Evolutionary conservation across 441 rosid genomes (phyloP).

Genomic region (Bruguiera hainesii): DNA sequence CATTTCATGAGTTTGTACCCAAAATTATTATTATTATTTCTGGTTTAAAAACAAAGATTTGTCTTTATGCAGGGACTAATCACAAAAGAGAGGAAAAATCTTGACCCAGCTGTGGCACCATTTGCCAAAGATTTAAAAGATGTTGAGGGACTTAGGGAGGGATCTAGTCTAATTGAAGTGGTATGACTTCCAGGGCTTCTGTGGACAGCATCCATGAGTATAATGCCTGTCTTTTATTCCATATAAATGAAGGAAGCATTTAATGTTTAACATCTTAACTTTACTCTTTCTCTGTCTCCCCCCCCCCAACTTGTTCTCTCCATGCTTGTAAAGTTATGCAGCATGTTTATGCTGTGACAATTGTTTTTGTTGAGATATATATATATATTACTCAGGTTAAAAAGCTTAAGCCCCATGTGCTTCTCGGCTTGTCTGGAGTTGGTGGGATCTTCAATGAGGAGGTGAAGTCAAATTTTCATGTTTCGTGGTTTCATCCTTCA

Average conservation of each 20-base stretch:
- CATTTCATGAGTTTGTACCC: constrained; percentile 3
- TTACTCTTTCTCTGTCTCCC: neutral
- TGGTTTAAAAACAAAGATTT: constrained; percentile 4
- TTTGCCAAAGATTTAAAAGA: constrained; percentile 78
- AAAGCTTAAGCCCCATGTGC: constrained; percentile 84
- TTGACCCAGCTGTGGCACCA: constrained; percentile 81
- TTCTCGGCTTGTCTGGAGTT: constrained; percentile 99
- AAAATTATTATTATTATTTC: constrained; percentile 1
- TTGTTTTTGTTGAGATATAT: constrained; percentile 18
- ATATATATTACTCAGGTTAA: constrained; percentile 55
- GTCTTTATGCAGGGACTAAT: constrained; percentile 69
- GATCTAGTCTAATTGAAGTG: constrained; percentile 86
- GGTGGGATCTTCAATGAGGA: constrained; percentile 86
- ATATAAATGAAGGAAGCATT: constrained; percentile 1
- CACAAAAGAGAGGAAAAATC: constrained; percentile 76
- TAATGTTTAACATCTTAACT: neutral
- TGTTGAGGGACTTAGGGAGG: constrained; percentile 66
- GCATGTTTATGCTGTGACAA: neutral
- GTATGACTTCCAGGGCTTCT: constrained; percentile 40
- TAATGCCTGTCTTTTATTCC: constrained; percentile 14
- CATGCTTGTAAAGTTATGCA: neutral
- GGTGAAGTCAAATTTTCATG: constrained; percentile 36
- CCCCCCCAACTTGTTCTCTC: neutral
- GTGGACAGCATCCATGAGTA: constrained; percentile 13
- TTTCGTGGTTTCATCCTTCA: constrained; percentile 13